Evolutionary conservation across 2,329 filamentous ascomycete genomes (phyloP), one percentile per base, ranked within the genome.

Genomic region (Exophiala spinifera): DNA sequence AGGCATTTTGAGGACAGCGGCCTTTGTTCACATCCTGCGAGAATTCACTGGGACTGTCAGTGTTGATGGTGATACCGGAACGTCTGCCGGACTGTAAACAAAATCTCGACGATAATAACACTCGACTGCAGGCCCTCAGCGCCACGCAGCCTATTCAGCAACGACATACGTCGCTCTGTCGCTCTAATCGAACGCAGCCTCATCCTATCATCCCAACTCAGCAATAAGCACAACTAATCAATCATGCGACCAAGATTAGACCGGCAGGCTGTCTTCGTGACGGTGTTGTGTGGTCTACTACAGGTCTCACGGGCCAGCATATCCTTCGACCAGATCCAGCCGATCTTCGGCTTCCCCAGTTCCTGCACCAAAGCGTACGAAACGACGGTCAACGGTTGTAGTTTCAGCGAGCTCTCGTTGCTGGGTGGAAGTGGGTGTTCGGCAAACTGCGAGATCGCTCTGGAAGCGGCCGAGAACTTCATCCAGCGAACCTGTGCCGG

Each of bases 291-390:
- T 19, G 31, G 39, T 5, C 49, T 60, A 11, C 20, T 46, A 21
- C 45, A 42, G 31, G 47, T 23, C 40, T 47, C 67, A 23, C 48
- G 21, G 5, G 59, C 56, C 10, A 55, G 49, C 21, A 47, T 61
- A 15, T 40, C 45, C 21, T 59, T 62, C 23, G 28, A 49, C 11
- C 21, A 56, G 4, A 57, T 63, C 33, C 61, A 63, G 46, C 46
- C 57, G 28, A 61, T 63, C 21, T 25, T 55, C 23, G 61, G 61
- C 31, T 62, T 63, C 46, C 53, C 55, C 13, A 20, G 33, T 3
- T 11, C 42, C 14, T 62, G 61, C 46, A 60, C 58, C 4, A 34
- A 40, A 33, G 58, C 60, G n/a, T 63, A 64, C 52, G 23, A 47
- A 25, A 57, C 46, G 7, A 45, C 53, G 13, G 39, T 63, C 15